Evolutionary conservation across 2,329 filamentous ascomycete species (phyloP), one percentile per base, ranked within the genome.

Genomic region (Nemania bipapillata): DNA sequence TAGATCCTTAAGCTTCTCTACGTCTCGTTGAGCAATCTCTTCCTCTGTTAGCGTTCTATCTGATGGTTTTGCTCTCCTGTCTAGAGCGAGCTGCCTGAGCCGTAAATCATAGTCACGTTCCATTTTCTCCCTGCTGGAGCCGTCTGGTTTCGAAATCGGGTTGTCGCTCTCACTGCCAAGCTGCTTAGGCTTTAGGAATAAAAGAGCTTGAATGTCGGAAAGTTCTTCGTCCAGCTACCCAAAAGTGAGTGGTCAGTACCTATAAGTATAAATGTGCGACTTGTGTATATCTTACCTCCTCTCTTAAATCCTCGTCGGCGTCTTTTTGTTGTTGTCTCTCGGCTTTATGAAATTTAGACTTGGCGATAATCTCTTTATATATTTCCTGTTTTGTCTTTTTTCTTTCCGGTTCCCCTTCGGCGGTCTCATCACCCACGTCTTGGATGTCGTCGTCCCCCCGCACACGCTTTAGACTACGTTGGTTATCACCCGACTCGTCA

Each of bases 301-400:
- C 70, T 64, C 72, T 70, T 24, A 97, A 80, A 72, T 97, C 95
- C 58, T 96, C 93, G 74, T 99, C 96, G 57, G 96, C 93, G 69
- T 98, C 96, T 77, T 97, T 97, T 30, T 89, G 89, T 68, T 93
- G 90, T 80, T 99, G 96, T 47, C 96, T 90, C 81, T 98, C 94
- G 77, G 95, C 94, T 81, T 97, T 98, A 86, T 97, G 88, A 70
- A 92, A 86, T 79, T 99, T 99, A 0, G 95, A 98, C 81, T 99
- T 99, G 69, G 94, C 93, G 73, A 99, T 97, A 69, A 99, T 87
- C 80, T 99, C 96, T 76, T 97, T 92, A 93, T 98, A 97, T 57
- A 99, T 92, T 80, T 99, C 96, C 62, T 96, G 92, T 82, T 97
- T 98, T 2, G 91, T 91, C 83, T 97, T 99, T 80, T 97, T 97